These are phyloP conservation scores for Cladochytrium replicatum DNA, from an alignment of 192 early-diverging fungal genomes.

Conservation along the genomic window DNA sequence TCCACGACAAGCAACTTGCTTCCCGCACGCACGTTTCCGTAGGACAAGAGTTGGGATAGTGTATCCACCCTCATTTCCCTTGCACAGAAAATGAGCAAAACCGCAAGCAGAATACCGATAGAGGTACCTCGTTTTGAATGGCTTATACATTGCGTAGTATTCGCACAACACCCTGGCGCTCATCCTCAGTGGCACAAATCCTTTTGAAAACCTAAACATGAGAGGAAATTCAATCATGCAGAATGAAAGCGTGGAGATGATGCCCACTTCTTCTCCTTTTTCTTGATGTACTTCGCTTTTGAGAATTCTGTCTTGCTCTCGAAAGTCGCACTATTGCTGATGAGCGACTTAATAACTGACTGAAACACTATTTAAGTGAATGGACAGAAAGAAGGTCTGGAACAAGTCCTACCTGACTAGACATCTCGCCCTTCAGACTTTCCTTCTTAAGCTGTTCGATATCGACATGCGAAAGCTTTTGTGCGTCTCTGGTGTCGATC, in stretches of 20 bases:
- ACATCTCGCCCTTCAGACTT: slow-evolving; percentile 55
- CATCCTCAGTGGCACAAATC: slow-evolving; percentile 68
- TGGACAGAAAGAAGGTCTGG: not conserved
- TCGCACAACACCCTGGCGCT: slow-evolving; percentile 66
- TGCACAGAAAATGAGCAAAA: not conserved
- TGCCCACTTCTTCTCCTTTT: slow-evolving; percentile 42
- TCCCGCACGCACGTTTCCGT: slow-evolving; percentile 69
- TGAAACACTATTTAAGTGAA: slow-evolving; percentile 17
- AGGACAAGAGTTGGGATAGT: slow-evolving; percentile 77
- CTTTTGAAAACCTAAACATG: slow-evolving; percentile 58
- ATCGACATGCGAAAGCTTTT: slow-evolving; percentile 70
- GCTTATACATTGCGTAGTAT: slow-evolving; percentile 69
- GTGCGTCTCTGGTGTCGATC: slow-evolving; percentile 58
- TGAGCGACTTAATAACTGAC: slow-evolving; percentile 69
- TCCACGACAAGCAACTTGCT: slow-evolving; percentile 71
- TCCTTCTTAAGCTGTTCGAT: slow-evolving; percentile 76
- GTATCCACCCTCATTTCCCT: slow-evolving; percentile 78
- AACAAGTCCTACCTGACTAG: slow-evolving; percentile 30
- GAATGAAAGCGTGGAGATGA: too few species aligned
- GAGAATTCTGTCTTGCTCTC: slow-evolving; percentile 90
- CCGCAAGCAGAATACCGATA: slow-evolving; percentile 5
- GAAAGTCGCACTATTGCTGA: slow-evolving; percentile 75
- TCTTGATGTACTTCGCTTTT: slow-evolving; percentile 87
- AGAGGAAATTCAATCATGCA: not conserved
- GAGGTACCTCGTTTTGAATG: slow-evolving; percentile 61